These are phyloP conservation scores for Coprinellus aureogranulatus DNA, from an alignment of 768 basidiomycete species.

Conservation along the genomic window DNA sequence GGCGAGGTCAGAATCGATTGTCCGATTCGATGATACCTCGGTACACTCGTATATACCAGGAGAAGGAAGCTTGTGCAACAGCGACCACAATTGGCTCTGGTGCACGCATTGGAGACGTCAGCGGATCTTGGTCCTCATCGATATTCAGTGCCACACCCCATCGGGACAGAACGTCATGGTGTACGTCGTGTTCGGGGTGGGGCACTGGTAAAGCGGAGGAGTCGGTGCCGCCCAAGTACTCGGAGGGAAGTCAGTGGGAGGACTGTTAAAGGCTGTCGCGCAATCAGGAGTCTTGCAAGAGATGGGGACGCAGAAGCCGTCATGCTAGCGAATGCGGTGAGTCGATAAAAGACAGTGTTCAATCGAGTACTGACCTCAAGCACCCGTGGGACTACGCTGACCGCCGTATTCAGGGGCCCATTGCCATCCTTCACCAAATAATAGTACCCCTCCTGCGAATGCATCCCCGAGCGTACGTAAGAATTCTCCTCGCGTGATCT, in stretches of 20 bases:
- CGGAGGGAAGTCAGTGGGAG: slow-evolving; percentile 25
- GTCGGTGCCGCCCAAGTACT: slow-evolving; percentile 14
- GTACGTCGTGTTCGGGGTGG: slow-evolving; percentile 3
- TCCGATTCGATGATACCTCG: too few relatives aligned
- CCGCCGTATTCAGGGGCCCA: slow-evolving; percentile 24
- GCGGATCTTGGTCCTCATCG: too few relatives aligned
- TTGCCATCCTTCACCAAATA: slow-evolving; percentile 27
- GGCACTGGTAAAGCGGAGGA: slow-evolving; percentile 22
- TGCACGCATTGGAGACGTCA: too few relatives aligned
- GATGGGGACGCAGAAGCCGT: slow-evolving; percentile 20
- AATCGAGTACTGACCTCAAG: slow-evolving; percentile 18
- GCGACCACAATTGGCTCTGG: too few relatives aligned
- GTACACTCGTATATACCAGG: too few relatives aligned
- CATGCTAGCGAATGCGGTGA: background rate
- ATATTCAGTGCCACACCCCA: slow-evolving; percentile 5
- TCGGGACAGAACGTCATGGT: slow-evolving; percentile 7
- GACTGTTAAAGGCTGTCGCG: slow-evolving; percentile 17
- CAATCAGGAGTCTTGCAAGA: slow-evolving; percentile 21
- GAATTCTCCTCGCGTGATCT: background rate
- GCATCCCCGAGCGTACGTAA: background rate
- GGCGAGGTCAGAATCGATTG: too few relatives aligned
- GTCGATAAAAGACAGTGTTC: background rate
- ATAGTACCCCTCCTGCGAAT: slow-evolving; percentile 22
- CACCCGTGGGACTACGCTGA: too few relatives aligned
- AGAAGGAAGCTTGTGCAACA: too few relatives aligned